These are phyloP conservation scores for Nicotiana rustica DNA, from an alignment of 305 asterid species.

Conservation along the genomic window DNA sequence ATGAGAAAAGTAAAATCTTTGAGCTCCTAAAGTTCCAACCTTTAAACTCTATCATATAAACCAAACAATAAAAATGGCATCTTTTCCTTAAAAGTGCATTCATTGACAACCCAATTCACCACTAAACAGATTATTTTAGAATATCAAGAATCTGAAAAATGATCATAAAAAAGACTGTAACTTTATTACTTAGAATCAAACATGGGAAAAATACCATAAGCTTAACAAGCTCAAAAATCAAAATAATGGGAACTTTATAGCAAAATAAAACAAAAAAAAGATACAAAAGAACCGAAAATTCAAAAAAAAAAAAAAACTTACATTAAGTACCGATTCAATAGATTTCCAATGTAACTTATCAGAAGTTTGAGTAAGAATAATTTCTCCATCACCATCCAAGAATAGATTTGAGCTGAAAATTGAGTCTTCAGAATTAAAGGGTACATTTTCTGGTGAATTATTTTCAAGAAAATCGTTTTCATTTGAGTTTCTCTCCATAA, in stretches of 20 bases:
- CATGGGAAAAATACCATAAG: neutral
- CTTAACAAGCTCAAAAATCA: neutral
- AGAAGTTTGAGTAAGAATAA: slow-evolving; percentile 62
- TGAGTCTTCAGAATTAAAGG: slow-evolving; percentile 47
- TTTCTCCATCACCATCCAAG: slow-evolving; percentile 73
- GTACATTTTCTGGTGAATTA: slow-evolving; percentile 49
- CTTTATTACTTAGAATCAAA: neutral
- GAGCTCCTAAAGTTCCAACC: slow-evolving; percentile 16
- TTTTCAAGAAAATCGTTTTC: slow-evolving; percentile 48
- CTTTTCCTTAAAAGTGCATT: neutral
- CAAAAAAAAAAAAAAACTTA: slow-evolving; percentile 41
- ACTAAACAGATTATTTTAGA: neutral
- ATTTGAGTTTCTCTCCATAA: slow-evolving; percentile 57
- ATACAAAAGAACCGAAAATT: slow-evolving; percentile 5
- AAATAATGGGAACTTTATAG: slow-evolving; percentile 16
- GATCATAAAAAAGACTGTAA: neutral
- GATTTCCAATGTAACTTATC: slow-evolving; percentile 77
- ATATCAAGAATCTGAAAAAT: neutral
- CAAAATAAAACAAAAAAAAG: neutral
- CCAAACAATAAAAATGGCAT: neutral
- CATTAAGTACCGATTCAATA: slow-evolving; percentile 54
- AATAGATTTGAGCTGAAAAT: slow-evolving; percentile 61
- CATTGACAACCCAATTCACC: neutral
- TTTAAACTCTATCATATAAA: neutral
- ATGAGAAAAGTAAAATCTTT: neutral